phyloP scores from a whole-genome alignment of 345 rosid genomes.

The Ceriops decandra region DNA sequence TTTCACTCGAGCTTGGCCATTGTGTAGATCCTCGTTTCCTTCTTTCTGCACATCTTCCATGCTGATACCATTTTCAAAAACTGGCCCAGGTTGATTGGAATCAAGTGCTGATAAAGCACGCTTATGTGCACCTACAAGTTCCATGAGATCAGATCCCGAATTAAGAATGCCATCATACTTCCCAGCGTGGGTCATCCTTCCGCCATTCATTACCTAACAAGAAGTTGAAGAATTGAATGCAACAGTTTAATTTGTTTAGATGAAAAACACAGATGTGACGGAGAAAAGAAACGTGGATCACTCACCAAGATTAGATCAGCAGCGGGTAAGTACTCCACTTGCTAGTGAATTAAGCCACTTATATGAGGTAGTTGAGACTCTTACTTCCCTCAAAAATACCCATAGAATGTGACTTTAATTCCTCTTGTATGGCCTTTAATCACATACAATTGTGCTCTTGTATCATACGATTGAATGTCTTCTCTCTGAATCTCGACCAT shows the following conservation, averaged over 20 bases:
- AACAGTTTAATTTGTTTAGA: slow-evolving; percentile 2
- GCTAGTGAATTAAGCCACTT: no score
- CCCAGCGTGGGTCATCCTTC: slow-evolving; percentile 69
- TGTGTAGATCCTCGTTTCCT: slow-evolving; percentile 29
- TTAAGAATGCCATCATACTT: slow-evolving; percentile 55
- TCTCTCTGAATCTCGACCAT: not conserved
- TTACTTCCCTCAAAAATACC: no score
- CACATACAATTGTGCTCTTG: not conserved
- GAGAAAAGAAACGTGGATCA: not conserved
- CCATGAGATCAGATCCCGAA: slow-evolving; percentile 71
- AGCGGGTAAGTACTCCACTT: slow-evolving; percentile 66
- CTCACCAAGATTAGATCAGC: slow-evolving; percentile 73
- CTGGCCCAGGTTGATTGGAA: slow-evolving; percentile 31
- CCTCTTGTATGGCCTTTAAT: not conserved
- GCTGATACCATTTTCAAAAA: slow-evolving; percentile 23
- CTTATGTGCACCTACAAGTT: slow-evolving; percentile 69
- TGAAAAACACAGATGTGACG: not conserved
- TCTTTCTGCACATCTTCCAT: slow-evolving; percentile 27
- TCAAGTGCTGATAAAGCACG: slow-evolving; percentile 53
- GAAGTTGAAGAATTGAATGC: slow-evolving; percentile 24
- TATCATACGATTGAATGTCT: not conserved
- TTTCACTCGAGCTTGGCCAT: slow-evolving; percentile 38
- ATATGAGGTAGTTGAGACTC: no score
- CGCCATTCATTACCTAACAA: slow-evolving; percentile 73
- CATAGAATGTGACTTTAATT: not conserved